Evolutionary conservation across 495 filamentous ascomycete species (phyloP).

Genomic region (Neurospora sp.): DNA sequence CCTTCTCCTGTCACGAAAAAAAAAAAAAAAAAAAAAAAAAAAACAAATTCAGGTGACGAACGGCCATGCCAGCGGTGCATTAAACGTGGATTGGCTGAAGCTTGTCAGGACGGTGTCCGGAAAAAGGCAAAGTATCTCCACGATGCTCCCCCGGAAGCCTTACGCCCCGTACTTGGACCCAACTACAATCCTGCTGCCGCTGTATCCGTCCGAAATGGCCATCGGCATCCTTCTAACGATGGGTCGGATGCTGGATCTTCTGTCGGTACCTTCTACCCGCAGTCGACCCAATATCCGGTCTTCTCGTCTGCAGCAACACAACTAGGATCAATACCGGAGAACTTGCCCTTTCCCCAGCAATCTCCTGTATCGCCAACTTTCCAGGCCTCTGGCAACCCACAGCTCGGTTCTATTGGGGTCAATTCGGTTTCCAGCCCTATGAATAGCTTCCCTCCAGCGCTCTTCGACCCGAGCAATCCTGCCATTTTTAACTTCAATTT

Average conservation of each 20-base stretch:
- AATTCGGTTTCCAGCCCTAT: slow-evolving; percentile 22
- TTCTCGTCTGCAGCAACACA: slow-evolving; percentile 17
- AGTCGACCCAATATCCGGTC: slow-evolving; percentile 27
- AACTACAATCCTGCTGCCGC: slow-evolving; percentile 39
- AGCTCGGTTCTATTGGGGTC: slow-evolving; percentile 19
- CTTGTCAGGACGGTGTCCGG: slow-evolving; percentile 88
- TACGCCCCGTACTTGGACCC: slow-evolving; percentile 45
- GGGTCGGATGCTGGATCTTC: slow-evolving; percentile 24
- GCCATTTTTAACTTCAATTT: slow-evolving; percentile 89
- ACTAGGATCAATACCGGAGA: slow-evolving; percentile 30
- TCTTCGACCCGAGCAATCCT: slow-evolving; percentile 86
- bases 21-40: not conserved
- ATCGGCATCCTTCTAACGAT: slow-evolving; percentile 20
- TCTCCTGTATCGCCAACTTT: slow-evolving; percentile 63
- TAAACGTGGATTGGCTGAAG: slow-evolving; percentile 80
- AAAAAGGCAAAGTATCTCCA: slow-evolving; percentile 99
- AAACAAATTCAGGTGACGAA: slow-evolving; percentile 51
- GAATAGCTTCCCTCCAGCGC: slow-evolving; percentile 42
- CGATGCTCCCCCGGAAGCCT: slow-evolving; percentile 73
- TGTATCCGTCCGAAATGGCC: slow-evolving; percentile 21
- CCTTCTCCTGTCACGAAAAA: not conserved
- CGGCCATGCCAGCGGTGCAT: slow-evolving; percentile 89
- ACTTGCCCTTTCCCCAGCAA: slow-evolving; percentile 49
- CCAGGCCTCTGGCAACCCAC: slow-evolving; percentile 26
- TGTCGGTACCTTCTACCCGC: slow-evolving; percentile 25